Evolutionary conservation across 139 green algal species (phyloP).

Genomic region (Cymbomonas tetramitiformis): DNA sequence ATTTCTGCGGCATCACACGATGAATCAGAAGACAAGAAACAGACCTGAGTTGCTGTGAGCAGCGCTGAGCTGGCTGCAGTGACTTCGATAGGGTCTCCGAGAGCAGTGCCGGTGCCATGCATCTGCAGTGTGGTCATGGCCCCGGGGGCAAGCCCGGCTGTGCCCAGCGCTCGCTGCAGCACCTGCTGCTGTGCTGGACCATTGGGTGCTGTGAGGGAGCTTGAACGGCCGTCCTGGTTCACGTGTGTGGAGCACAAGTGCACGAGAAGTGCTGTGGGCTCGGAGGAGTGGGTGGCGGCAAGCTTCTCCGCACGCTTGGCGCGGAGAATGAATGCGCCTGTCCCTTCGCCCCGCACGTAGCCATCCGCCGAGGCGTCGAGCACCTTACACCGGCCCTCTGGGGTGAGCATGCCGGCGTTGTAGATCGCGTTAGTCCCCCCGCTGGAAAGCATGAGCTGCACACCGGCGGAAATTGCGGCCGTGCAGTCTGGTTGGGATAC

Average conservation of each 20-base stretch:
- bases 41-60: no score
- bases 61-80: conserved; percentile 16
- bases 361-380: conserved; percentile 64
- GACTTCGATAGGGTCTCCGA: conserved; percentile 77
- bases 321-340: conserved; percentile 26
- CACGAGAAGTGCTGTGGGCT: conserved; percentile 28
- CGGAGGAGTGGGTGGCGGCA: conserved; percentile 28
- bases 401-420: conserved; percentile 49
- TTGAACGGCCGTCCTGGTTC: conserved; percentile 68
- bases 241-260: conserved; percentile 24
- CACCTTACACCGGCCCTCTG: conserved; percentile 67
- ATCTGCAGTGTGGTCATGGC: conserved; percentile 38
- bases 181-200: conserved; percentile 65
- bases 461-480: conserved; percentile 24
- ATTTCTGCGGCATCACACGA: no score
- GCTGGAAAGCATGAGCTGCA: conserved; percentile 50
- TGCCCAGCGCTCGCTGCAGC: conserved; percentile 37
- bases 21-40: no score
- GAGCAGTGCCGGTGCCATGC: conserved; percentile 63
- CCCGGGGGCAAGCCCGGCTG: conserved; percentile 15
- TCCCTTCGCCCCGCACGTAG: conserved; percentile 57
- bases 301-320: conserved; percentile 6
- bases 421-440: conserved; percentile 25
- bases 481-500: neutral
- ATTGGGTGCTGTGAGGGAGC: conserved; percentile 68